Percentiles rank a stretch among this genome's conserved stretches.
phyloP scores from a whole-genome alignment of 1,139 yeast genomes.

The Entelexis sorbosivorans region DNA sequence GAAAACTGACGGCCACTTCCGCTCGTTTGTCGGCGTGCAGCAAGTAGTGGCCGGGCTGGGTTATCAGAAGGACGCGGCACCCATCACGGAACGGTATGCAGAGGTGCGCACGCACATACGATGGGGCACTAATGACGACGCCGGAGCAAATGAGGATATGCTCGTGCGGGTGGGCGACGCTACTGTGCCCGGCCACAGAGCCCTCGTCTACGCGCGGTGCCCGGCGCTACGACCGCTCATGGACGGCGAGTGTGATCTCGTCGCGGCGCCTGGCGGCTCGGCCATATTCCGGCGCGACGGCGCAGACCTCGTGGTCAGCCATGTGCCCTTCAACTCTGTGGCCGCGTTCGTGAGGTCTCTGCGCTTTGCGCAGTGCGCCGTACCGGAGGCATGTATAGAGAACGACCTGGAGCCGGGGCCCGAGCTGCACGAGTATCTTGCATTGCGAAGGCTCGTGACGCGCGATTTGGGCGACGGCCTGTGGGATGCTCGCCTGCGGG shows the following conservation, averaged over 20 bases:
- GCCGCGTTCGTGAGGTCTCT: constrained; percentile 14
- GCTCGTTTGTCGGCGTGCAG: constrained; percentile 16
- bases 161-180: not conserved
- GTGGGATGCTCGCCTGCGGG: constrained; percentile 11
- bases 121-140: not conserved
- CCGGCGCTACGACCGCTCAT: constrained; percentile 15
- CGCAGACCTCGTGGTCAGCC: not conserved
- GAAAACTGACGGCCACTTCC: constrained; percentile 11
- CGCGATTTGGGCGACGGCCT: constrained; percentile 17
- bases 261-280: constrained; percentile 19
- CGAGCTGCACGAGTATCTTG: constrained; percentile 14
- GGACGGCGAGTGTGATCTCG: not conserved
- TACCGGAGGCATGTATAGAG: not conserved
- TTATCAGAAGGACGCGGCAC: not conserved
- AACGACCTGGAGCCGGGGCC: not conserved
- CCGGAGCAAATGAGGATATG: not conserved
- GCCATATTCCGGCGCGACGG: not conserved
- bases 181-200: constrained; percentile 10
- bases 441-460: constrained; percentile 17
- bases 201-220: constrained; percentile 21
- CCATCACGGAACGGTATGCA: not conserved
- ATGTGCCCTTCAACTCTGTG: constrained; percentile 10
- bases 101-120: not conserved
- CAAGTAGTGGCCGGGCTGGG: constrained; percentile 8
- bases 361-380: constrained; percentile 2